Conservation (phyloP, 345 rosid species). For the Carallia pectinifolia region DNA sequence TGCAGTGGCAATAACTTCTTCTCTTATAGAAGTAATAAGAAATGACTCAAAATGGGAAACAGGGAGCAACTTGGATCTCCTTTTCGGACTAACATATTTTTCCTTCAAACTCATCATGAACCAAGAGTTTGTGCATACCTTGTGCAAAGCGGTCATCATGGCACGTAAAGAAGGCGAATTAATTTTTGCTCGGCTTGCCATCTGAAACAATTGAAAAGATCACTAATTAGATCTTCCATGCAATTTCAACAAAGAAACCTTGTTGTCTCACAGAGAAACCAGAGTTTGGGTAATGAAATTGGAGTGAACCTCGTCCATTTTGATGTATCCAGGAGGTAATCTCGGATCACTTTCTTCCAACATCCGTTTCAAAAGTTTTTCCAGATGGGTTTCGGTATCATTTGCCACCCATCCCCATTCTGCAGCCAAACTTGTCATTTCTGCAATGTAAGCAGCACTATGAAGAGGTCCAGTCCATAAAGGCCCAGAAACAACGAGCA, state of each 20-base stretch:
- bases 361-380: constrained; percentile 67
- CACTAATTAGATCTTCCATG: not conserved
- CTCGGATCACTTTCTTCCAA: constrained; percentile 79
- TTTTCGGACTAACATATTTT: no score
- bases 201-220: constrained; percentile 33
- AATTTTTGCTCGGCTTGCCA: constrained; percentile 77
- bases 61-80: no score
- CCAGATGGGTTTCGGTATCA: constrained; percentile 51
- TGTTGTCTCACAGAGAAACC: not conserved
- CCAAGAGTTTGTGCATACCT: constrained; percentile 34
- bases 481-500: constrained; percentile 65
- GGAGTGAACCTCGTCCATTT: constrained; percentile 65
- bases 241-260: not conserved
- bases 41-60: no score
- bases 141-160: constrained; percentile 50
- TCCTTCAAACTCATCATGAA: no score
- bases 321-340: constrained; percentile 78
- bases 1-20: no score
- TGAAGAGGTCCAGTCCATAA: constrained; percentile 91
- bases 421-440: constrained; percentile 65
- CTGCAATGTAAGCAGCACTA: constrained; percentile 45
- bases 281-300: not conserved
- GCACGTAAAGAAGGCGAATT: constrained; percentile 65
- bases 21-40: no score
- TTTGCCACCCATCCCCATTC: constrained; percentile 74